Evolutionary conservation across 305 asterid species (phyloP).

Genomic region (Fraxinus xanthoxyloides): DNA sequence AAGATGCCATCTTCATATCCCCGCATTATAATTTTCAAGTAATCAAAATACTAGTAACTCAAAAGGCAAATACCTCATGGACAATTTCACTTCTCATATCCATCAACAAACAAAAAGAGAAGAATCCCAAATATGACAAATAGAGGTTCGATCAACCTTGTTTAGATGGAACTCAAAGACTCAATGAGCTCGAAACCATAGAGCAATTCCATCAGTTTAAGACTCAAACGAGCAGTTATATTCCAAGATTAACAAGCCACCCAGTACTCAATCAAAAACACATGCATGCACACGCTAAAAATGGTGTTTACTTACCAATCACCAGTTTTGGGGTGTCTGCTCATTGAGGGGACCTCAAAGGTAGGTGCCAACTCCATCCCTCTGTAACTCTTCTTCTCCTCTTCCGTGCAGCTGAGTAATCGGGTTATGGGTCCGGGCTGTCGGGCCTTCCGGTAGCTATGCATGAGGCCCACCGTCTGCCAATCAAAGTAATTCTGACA

Average conservation of each 20-base stretch:
- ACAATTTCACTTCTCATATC: background rate
- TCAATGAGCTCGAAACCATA: too few species aligned
- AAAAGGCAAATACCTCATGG: background rate
- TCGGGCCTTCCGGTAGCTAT: slow-evolving; percentile 67
- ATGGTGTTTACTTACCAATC: slow-evolving; percentile 53
- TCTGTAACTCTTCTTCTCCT: slow-evolving; percentile 54
- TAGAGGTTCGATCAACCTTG: background rate
- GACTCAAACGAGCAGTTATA: background rate
- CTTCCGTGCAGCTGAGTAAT: slow-evolving; percentile 85
- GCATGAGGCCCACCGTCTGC: slow-evolving; percentile 97
- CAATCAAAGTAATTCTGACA: slow-evolving; percentile 97
- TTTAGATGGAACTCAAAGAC: background rate
- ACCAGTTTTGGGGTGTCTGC: slow-evolving; percentile 79
- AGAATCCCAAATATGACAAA: background rate
- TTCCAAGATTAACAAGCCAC: background rate
- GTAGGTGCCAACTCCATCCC: slow-evolving; percentile 98
- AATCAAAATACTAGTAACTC: too few species aligned
- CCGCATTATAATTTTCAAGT: background rate
- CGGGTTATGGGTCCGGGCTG: slow-evolving; percentile 96
- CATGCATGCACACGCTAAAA: background rate
- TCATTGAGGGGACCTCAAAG: slow-evolving; percentile 92
- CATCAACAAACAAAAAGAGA: background rate
- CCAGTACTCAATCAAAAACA: background rate
- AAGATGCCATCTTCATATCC: background rate
- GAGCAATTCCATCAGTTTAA: background rate